Conservation (phyloP, 768 basidiomycete genomes). For the Russula compacta region DNA sequence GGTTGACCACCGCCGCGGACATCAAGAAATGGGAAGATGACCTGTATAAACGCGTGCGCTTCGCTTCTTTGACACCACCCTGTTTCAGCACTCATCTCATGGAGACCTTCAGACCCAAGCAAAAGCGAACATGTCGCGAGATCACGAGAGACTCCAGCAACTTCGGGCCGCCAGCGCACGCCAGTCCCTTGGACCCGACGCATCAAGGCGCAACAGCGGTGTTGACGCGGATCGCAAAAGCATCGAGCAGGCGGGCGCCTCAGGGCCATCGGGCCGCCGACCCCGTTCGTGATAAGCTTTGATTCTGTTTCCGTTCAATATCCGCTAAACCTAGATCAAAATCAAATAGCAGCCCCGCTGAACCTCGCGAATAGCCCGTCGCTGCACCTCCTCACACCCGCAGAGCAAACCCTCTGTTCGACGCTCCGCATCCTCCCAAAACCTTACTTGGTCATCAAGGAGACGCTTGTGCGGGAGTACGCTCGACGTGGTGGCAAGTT, state of each 20-base stretch:
- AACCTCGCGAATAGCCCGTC: conserved; percentile 88
- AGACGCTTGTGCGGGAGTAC: conserved; percentile 89
- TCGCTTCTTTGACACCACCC: not conserved
- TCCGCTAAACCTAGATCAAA: not conserved
- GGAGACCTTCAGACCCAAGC: conserved; percentile 43
- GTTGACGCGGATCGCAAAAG: conserved; percentile 46
- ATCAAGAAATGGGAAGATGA: conserved; percentile 85
- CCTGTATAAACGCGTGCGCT: conserved; percentile 58
- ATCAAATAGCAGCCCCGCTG: conserved; percentile 48
- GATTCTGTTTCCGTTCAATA: not conserved
- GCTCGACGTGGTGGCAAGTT: conserved; percentile 83
- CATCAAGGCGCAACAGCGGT: conserved; percentile 37
- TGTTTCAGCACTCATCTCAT: conserved; percentile 11
- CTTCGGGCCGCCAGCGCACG: conserved; percentile 40
- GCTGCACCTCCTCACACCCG: conserved; percentile 79
- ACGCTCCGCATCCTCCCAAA: conserved; percentile 86
- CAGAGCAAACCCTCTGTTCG: conserved; percentile 84
- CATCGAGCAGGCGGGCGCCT: conserved; percentile 37
- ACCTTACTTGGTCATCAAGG: conserved; percentile 93
- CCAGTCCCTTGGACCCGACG: conserved; percentile 46
- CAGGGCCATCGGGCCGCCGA: conserved; percentile 35
- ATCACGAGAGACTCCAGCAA: conserved; percentile 47
- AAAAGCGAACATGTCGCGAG: conserved; percentile 48
- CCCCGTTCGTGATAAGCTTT: conserved; percentile 29
- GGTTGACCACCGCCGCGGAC: conserved; percentile 75